Evolutionary conservation across 2,329 filamentous ascomycete genomes (phyloP), one percentile per base, ranked within the genome.

Genomic region (Colletotrichum trifolii): DNA sequence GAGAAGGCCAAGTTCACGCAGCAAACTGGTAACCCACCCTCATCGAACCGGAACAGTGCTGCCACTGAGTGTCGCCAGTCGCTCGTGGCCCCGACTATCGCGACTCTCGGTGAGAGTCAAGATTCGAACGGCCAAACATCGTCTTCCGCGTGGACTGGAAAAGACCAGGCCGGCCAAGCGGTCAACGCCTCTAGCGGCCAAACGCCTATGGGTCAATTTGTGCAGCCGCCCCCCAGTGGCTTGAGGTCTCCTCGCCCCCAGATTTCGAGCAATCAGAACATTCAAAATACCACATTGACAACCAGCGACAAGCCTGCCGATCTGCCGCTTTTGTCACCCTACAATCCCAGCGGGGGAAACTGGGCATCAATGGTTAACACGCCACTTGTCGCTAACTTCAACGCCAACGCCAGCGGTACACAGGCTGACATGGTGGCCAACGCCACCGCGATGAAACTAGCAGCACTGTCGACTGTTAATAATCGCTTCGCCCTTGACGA

Each of bases 331-430:
- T 83, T 99, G 64, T 98, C 96, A 15, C 96, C 96, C 0, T 95
- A 90, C 68, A 89, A 87, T 67, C 84, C 90, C 40, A 87, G 90
- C 56, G 93, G 93, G 75, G 93, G 93, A 61, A 98, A 96, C 82
- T 99, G 96, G 96, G 96, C 96, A 33, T 98, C 96, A 8, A 97
- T 97, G 92, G 90, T 96, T 69, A 98, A 97, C 80, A 99, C 96
- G 2, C 96, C 96, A 2, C 96, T 98, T 91, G 92, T 95, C 6
- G 82, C 93, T 45, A 95, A 90, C 70, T 99, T 98, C 78, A 90
- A 86, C 68, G 83, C 71, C 74, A 82, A 70, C 79, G 79, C 83
- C 13, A 78, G 77, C 67, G 83, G 82, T 50, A 89, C 86, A 60
- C 94, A 97, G 76, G 94, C 94, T 13, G 96, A 99, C 74, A 98